Conservation (phyloP, 257 asterid genomes). For the Solanum tacnaense region DNA sequence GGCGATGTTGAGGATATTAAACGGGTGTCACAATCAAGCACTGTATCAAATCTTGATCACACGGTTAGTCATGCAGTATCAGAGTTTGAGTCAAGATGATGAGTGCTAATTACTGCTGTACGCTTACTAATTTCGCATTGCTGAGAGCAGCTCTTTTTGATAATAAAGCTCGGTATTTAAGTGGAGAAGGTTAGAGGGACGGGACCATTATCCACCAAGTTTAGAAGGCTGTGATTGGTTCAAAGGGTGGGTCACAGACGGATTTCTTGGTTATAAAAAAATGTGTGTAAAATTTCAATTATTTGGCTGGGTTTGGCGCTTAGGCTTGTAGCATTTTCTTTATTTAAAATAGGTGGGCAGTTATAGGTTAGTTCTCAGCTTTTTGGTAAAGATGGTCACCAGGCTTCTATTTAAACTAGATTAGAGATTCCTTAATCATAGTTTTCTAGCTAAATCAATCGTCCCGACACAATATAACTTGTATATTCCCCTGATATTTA, state of each 20-base stretch:
- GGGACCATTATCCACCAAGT: background rate
- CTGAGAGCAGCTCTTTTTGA: background rate
- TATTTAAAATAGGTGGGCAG: background rate
- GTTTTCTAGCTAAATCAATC: background rate
- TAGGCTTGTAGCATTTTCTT: background rate
- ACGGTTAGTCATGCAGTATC: constrained; percentile 36
- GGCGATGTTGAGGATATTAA: constrained; percentile 88
- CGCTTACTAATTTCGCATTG: background rate
- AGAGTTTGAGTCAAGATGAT: background rate
- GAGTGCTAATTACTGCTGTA: background rate
- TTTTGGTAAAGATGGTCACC: background rate
- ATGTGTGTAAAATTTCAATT: background rate
- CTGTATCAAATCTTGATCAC: constrained; percentile 72
- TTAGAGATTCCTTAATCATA: background rate
- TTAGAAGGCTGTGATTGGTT: background rate
- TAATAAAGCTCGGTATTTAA: background rate
- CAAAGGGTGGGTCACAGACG: background rate
- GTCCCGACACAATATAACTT: background rate
- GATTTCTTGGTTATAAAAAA: background rate
- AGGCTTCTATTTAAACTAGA: background rate
- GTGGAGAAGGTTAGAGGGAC: background rate
- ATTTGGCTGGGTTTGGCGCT: background rate
- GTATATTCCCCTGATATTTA: background rate
- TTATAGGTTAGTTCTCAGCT: background rate
- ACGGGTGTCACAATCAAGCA: constrained; percentile 73